Percentiles rank a stretch among this genome's conserved stretches.
These are phyloP conservation scores for Nannizziopsis arthrosporioides DNA, from an alignment of 2,329 filamentous ascomycete genomes.

Conservation along the genomic window DNA sequence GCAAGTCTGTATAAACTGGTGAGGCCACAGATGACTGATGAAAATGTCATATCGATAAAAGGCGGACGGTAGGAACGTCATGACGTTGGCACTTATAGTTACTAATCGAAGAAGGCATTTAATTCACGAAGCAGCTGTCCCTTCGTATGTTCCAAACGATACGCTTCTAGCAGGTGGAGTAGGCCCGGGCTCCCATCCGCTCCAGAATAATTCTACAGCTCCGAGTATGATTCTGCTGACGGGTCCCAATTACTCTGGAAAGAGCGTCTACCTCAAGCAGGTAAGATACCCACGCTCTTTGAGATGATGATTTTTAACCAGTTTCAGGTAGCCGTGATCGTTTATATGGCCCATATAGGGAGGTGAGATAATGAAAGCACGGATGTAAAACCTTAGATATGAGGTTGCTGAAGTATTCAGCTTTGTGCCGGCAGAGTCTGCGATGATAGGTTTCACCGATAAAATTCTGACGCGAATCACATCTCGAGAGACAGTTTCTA, in stretches of 20 bases:
- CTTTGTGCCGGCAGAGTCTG: conserved; percentile 70
- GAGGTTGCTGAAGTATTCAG: conserved; percentile 34
- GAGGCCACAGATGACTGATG: conserved; percentile 55
- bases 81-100: not conserved
- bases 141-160: conserved; percentile 73
- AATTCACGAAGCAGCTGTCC: conserved; percentile 71
- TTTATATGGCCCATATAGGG: conserved; percentile 85
- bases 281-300: conserved; percentile 14
- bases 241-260: conserved; percentile 91
- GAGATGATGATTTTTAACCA: conserved; percentile 7
- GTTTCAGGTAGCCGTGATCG: conserved; percentile 60
- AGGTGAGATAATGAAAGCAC: conserved; percentile 25
- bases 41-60: conserved; percentile 61
- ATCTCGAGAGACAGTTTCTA: conserved; percentile 57
- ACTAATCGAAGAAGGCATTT: conserved; percentile 47
- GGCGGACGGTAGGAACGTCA: conserved; percentile 50
- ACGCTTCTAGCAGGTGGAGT: conserved; percentile 55
- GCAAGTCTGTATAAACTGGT: conserved; percentile 62
- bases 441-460: conserved; percentile 76
- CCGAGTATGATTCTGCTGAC: conserved; percentile 71
- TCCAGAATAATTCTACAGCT: conserved; percentile 12
- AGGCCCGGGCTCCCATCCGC: not conserved
- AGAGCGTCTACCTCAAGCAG: conserved; percentile 92
- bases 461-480: conserved; percentile 80
- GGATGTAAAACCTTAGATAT: not conserved